phyloP scores from a whole-genome alignment of 352 stramenopile genomes.

The Globisporangium ultimum region DNA sequence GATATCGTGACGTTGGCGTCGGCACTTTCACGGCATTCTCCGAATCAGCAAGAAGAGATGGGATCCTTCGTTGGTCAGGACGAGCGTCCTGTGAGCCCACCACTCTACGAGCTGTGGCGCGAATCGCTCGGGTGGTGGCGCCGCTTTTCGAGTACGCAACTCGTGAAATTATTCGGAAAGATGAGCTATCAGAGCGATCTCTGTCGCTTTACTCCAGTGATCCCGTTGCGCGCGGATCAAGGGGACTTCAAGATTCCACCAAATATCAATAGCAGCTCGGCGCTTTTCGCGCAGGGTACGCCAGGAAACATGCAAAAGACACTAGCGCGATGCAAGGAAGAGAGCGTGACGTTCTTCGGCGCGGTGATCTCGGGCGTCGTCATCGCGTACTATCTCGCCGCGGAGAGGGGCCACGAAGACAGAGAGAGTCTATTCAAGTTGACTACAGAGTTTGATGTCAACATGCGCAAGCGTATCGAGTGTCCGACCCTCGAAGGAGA shows the following conservation, averaged over 20 bases:
- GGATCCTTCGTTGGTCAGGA: too few relatives aligned
- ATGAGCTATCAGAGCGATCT: constrained; percentile 16
- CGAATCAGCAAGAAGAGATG: too few relatives aligned
- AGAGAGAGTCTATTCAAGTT: not conserved
- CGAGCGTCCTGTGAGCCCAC: constrained; percentile 13
- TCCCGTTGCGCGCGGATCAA: not conserved
- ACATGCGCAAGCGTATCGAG: not conserved
- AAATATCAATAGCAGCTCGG: constrained; percentile 4
- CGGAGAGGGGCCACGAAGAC: not conserved
- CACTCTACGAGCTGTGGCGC: constrained; percentile 28
- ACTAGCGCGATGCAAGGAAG: constrained; percentile 2
- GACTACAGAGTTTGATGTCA: not conserved
- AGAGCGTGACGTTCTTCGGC: constrained; percentile 6
- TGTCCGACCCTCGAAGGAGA: not conserved
- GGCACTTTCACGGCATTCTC: constrained; percentile 1
- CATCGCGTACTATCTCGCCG: not conserved
- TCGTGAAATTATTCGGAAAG: constrained; percentile 19
- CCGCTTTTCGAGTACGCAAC: constrained; percentile 14
- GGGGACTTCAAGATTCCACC: not conserved
- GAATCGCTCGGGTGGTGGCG: constrained; percentile 18
- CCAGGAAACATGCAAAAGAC: constrained; percentile 7
- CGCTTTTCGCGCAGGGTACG: constrained; percentile 4
- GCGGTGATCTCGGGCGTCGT: not conserved
- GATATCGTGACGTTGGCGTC: constrained; percentile 26
- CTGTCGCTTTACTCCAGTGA: not conserved